Percentiles rank a stretch among this genome's conserved stretches.
Evolutionary conservation across 1,139 yeast species (phyloP).

Genomic region (Yarrowia galli): DNA sequence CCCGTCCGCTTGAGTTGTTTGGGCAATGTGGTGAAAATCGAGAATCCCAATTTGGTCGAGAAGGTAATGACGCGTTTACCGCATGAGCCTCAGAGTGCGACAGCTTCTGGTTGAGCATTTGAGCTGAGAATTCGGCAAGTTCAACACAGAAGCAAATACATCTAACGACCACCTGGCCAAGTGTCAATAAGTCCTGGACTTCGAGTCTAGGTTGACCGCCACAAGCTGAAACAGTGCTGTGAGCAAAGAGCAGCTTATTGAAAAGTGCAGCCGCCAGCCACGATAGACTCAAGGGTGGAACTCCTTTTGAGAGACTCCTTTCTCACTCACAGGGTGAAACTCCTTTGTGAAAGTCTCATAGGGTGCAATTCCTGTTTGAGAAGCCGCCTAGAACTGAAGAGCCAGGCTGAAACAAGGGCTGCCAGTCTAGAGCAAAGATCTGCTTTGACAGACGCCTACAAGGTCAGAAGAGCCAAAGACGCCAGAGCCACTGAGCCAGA

Average conservation of each 20-base stretch:
- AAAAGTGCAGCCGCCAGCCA: neutral
- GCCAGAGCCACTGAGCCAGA: neutral
- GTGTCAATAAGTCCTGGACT: neutral
- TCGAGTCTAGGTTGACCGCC: neutral
- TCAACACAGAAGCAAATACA: neutral
- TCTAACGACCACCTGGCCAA: neutral
- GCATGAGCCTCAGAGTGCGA: neutral
- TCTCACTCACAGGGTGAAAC: neutral
- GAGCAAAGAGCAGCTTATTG: no score
- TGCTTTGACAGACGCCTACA: neutral
- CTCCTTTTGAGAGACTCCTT: neutral
- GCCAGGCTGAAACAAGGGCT: neutral
- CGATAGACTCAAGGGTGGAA: neutral
- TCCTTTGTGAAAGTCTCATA: conserved; percentile 1
- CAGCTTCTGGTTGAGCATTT: neutral
- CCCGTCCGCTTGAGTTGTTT: neutral
- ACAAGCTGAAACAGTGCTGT: neutral
- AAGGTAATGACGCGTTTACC: no score
- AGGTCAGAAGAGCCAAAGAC: neutral
- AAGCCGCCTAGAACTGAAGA: neutral
- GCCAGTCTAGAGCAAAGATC: neutral
- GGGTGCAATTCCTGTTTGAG: neutral
- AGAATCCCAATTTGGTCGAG: neutral
- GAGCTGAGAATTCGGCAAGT: neutral
- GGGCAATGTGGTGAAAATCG: neutral